Conservation (phyloP, 495 filamentous ascomycete genomes). For the Lepraria neglecta region DNA sequence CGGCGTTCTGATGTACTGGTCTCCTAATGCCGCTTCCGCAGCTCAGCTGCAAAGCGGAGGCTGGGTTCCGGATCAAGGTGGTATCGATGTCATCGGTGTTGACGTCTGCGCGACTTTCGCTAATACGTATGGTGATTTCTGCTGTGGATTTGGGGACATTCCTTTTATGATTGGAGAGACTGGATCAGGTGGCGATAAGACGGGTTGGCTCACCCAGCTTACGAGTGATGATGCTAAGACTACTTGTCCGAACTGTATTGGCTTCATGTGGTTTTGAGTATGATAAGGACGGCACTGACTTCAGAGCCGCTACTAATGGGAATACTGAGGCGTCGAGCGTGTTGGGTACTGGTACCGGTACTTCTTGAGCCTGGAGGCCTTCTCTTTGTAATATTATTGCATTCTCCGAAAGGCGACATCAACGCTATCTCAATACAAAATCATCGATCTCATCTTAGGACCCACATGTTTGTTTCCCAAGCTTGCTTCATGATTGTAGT, state of each 20-base stretch:
- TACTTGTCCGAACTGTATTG: constrained; percentile 25
- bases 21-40: constrained; percentile 12
- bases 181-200: constrained; percentile 19
- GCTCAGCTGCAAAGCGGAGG: constrained; percentile 1
- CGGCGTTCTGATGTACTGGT: constrained; percentile 24
- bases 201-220: constrained; percentile 21
- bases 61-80: constrained; percentile 14
- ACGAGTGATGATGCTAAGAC: constrained; percentile 19
- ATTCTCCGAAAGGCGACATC: background rate
- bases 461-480: too few relatives aligned
- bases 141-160: constrained; percentile 11
- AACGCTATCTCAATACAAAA: too few relatives aligned
- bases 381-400: too few relatives aligned
- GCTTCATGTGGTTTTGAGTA: constrained; percentile 28
- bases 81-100: constrained; percentile 22
- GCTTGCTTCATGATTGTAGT: too few relatives aligned
- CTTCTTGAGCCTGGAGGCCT: background rate
- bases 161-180: constrained; percentile 27
- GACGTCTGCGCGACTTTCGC: constrained; percentile 21
- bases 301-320: constrained; percentile 21
- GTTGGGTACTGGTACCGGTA: constrained; percentile 1
- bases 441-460: too few relatives aligned
- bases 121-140: constrained; percentile 18
- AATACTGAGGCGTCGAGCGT: constrained; percentile 4
- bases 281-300: constrained; percentile 22